phyloP scores from a whole-genome alignment of 2,329 filamentous ascomycete genomes.

The Cordyceps pruinosa region DNA sequence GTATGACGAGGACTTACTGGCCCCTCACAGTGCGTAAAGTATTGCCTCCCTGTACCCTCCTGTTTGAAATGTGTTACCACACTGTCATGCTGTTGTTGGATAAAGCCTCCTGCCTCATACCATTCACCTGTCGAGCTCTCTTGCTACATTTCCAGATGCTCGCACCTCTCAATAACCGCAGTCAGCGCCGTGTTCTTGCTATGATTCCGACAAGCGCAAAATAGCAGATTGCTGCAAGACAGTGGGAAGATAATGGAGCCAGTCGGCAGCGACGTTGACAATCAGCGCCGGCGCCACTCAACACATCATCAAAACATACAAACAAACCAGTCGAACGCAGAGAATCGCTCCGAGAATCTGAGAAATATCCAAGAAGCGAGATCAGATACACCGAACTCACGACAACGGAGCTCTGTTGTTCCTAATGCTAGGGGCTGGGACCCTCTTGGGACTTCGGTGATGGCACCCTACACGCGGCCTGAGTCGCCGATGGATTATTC shows the following conservation, averaged over 20 bases:
- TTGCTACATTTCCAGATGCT: background rate
- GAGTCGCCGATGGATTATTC: conserved; percentile 47
- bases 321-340: background rate
- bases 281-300: conserved; percentile 33
- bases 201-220: background rate
- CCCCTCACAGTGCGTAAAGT: background rate
- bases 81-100: background rate
- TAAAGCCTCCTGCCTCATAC: background rate
- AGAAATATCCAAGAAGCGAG: background rate
- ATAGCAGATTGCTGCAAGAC: background rate
- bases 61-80: conserved; percentile 11
- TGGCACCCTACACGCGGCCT: conserved; percentile 23
- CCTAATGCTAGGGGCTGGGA: background rate
- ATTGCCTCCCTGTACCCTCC: background rate
- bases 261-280: conserved; percentile 20
- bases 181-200: background rate
- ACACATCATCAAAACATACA: conserved; percentile 60
- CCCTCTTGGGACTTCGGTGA: conserved; percentile 23
- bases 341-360: background rate
- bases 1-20: background rate
- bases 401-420: background rate
- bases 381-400: background rate
- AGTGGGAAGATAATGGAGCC: conserved; percentile 23
- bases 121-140: background rate
- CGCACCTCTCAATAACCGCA: background rate